A percentile compares a stretch with the other conserved stretches of the same genome.
Conservation (phyloP, 768 basidiomycete species). For the Phlebiopsis flavidoalba region DNA sequence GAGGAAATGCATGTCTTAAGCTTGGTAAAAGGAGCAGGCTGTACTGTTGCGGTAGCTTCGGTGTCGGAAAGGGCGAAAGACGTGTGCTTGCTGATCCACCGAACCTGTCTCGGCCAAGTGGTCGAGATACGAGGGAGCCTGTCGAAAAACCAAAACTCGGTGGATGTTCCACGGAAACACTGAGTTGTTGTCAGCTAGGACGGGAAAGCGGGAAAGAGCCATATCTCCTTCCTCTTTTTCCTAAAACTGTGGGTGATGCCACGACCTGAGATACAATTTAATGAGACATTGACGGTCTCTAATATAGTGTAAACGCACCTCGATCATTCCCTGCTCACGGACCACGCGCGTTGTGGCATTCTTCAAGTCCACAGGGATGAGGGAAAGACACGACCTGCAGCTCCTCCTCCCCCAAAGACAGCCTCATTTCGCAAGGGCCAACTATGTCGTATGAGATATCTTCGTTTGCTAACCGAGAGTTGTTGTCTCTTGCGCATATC, state of each 20-base stretch:
- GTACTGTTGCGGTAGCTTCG: background rate
- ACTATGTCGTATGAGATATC: background rate
- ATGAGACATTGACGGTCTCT: background rate
- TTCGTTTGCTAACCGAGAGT: background rate
- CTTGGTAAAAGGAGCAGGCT: background rate
- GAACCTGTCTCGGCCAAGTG: background rate
- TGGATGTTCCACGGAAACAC: conserved; percentile 1
- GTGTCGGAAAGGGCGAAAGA: background rate
- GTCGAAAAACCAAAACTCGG: background rate
- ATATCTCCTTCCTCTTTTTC: background rate
- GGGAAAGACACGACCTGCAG: background rate
- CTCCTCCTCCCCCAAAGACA: background rate
- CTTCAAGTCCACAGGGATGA: background rate
- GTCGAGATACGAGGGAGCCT: background rate
- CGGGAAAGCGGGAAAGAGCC: background rate
- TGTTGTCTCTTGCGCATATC: background rate
- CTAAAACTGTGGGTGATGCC: background rate
- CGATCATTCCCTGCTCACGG: background rate
- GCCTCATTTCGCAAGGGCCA: background rate
- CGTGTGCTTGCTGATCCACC: background rate
- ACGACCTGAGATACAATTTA: background rate
- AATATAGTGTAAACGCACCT: background rate
- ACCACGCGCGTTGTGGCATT: background rate
- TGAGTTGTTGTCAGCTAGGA: background rate
- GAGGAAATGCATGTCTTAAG: background rate